Base-by-base conservation (phyloP, 768 basidiomycete species). In the Pulveroboletus ravenelii region DNA sequence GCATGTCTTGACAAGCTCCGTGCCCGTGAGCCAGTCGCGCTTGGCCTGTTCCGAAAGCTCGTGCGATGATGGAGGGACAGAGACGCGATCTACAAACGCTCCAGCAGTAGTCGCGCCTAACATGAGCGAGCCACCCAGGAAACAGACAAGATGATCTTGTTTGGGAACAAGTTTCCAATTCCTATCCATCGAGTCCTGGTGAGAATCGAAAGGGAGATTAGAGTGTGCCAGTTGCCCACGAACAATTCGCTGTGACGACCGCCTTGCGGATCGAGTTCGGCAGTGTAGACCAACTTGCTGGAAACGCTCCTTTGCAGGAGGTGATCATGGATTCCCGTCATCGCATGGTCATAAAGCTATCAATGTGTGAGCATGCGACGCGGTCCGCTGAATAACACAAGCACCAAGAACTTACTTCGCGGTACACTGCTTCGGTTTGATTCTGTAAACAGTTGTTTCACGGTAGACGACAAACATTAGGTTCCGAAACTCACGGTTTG, bases 61-160 rank as follows among this genome's bases (percentile, higher is more conserved):
- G 3, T 74, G 72, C n/a, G 72, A 67, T 23, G 70, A 73, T 0
- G 90, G 89, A 12, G 89, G 89, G 30, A 88, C 65, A 10, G 85
- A 86, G 6, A 87, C 80, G 3, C 68, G 72, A 10, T 75, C 63
- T 3, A 67, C 69, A 15, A 75, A 52, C 0, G 85, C 77, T 45
- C 86, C 85, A 3, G 82, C 71, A 2, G 74, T 79, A 3, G 87
- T 89, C 13, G 91, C 89, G 12, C 94, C 93, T 3, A 98, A 79
- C 77, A 98, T 83, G 49, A 98, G 79, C 1, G 89, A 89, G 3
- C 93, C 94, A 17, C 86, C 92, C 31, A 98, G 73, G 80, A 96
- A 98, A 70, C 94, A 97, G 3, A 89, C 93, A 31, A 98, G 80
- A 64, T 96, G 94, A 63, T 98, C 94, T 72, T 97, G 94, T 64